Evolutionary conservation across 768 basidiomycete genomes (phyloP).

Genomic region (Dioszegia crocea): DNA sequence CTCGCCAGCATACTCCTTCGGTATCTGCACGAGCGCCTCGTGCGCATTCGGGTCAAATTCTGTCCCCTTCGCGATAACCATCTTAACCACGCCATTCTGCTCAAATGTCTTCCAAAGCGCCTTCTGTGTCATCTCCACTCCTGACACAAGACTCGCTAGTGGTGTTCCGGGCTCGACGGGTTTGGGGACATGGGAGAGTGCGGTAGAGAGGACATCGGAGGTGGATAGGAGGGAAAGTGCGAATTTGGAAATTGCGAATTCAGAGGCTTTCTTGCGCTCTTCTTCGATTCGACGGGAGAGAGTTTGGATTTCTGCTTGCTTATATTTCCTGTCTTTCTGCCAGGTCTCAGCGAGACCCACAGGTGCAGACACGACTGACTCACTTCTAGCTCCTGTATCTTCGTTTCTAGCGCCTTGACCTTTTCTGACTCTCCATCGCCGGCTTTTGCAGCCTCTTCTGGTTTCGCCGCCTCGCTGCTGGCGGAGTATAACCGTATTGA

Average conservation of each 20-base stretch:
- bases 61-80: slow-evolving; percentile 79
- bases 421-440: slow-evolving; percentile 31
- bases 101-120: slow-evolving; percentile 82
- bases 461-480: not conserved
- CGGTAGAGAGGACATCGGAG: slow-evolving; percentile 63
- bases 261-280: slow-evolving; percentile 86
- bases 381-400: slow-evolving; percentile 63
- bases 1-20: slow-evolving; percentile 61
- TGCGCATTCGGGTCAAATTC: slow-evolving; percentile 91
- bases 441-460: slow-evolving; percentile 15
- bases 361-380: slow-evolving; percentile 52
- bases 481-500: slow-evolving; percentile 6
- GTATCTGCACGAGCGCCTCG: slow-evolving; percentile 91
- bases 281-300: slow-evolving; percentile 83
- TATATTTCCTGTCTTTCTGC: slow-evolving; percentile 81
- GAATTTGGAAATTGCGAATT: slow-evolving; percentile 89
- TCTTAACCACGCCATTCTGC: slow-evolving; percentile 85
- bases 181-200: slow-evolving; percentile 48
- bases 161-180: slow-evolving; percentile 42
- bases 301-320: slow-evolving; percentile 93
- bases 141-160: slow-evolving; percentile 63
- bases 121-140: slow-evolving; percentile 88
- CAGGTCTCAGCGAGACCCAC: not conserved
- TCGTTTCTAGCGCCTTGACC: slow-evolving; percentile 24
- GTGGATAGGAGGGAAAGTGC: slow-evolving; percentile 56